These are phyloP conservation scores for Metschnikowia anglica DNA, from an alignment of 805 yeast species.

Conservation along the genomic window DNA sequence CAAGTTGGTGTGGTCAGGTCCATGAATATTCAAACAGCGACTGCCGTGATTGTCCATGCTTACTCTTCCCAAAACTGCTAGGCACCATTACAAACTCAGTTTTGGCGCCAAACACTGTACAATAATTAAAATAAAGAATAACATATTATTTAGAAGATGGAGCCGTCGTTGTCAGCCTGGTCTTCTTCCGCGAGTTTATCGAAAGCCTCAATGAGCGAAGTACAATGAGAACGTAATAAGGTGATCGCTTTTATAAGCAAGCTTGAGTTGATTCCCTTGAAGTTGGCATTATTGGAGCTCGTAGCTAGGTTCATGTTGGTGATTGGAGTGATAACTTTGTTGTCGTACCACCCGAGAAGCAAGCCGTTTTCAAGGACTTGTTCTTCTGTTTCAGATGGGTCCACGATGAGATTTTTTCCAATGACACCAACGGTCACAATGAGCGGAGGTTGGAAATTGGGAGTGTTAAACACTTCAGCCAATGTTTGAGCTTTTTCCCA, in stretches of 20 bases:
- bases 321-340: conserved; percentile 70
- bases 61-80: conserved; percentile 70
- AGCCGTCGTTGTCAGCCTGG: conserved; percentile 28
- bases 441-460: conserved; percentile 64
- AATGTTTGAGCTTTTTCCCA: conserved; percentile 61
- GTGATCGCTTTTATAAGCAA: conserved; percentile 54
- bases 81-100: neutral
- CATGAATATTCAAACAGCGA: conserved; percentile 96
- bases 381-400: conserved; percentile 88
- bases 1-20: conserved; percentile 91
- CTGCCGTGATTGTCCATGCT: conserved; percentile 92
- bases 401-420: conserved; percentile 67
- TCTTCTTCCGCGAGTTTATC: conserved; percentile 46
- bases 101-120: neutral
- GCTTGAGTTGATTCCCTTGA: conserved; percentile 54
- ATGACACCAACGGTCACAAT: conserved; percentile 74
- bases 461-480: conserved; percentile 31
- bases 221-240: conserved; percentile 61
- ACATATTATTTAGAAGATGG: conserved; percentile 13
- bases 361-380: conserved; percentile 85
- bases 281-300: conserved; percentile 42
- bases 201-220: conserved; percentile 57
- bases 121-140: neutral
- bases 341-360: conserved; percentile 67
- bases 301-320: conserved; percentile 63